Percentiles rank a stretch among this genome's conserved stretches.
phyloP scores from a whole-genome alignment of 1,284 basidiomycete genomes.

The Pseudomicrostroma phylloplanum region DNA sequence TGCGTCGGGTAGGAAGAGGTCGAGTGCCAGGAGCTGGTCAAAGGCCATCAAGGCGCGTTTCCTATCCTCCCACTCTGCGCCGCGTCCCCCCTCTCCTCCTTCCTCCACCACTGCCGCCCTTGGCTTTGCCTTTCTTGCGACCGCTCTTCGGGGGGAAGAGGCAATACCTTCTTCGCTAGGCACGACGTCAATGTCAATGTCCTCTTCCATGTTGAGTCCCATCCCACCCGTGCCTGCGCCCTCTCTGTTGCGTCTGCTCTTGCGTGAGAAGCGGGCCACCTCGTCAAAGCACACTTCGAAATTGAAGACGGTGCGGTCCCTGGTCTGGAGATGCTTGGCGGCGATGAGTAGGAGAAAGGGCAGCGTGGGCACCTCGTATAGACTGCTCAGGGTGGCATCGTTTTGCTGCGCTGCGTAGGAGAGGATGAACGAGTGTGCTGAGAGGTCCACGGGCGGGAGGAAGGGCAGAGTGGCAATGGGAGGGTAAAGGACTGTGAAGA shows the following conservation, averaged over 20 bases:
- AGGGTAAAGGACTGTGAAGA: slow-evolving; percentile 20
- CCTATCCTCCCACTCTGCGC: neutral
- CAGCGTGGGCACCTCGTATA: slow-evolving; percentile 30
- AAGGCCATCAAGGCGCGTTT: slow-evolving; percentile 12
- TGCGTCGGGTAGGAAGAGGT: slow-evolving; percentile 24
- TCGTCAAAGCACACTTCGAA: slow-evolving; percentile 47
- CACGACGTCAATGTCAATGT: neutral
- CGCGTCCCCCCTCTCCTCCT: neutral
- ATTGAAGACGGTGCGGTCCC: slow-evolving; percentile 42
- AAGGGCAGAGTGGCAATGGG: slow-evolving; percentile 13
- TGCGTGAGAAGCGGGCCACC: slow-evolving; percentile 27
- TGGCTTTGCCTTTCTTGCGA: neutral
- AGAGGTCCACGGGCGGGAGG: slow-evolving; percentile 7
- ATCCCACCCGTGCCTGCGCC: slow-evolving; percentile 7
- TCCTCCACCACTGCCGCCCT: neutral
- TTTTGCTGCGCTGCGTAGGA: neutral
- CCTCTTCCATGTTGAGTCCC: neutral
- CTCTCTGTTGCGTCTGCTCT: slow-evolving; percentile 12
- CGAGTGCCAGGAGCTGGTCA: slow-evolving; percentile 14
- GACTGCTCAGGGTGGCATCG: slow-evolving; percentile 1
- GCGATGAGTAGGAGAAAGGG: slow-evolving; percentile 43
- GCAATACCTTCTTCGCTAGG: no score
- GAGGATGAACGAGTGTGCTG: slow-evolving; percentile 14
- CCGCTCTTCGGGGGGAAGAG: neutral
- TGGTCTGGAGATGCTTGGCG: slow-evolving; percentile 39